Base-by-base conservation (phyloP, 768 basidiomycete genomes). In the Lactarius indigo region DNA sequence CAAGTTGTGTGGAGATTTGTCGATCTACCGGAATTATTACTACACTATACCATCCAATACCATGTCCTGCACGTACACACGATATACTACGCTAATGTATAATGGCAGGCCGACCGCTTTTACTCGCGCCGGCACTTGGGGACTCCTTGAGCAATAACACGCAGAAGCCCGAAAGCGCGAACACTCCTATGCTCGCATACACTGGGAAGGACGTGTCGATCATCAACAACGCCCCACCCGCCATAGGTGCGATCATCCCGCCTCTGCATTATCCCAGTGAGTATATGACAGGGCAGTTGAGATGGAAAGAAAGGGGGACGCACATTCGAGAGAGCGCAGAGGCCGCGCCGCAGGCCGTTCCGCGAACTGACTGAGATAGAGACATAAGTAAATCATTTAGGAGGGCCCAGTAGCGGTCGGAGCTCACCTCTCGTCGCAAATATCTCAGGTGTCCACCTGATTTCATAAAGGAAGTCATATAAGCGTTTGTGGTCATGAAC, bases 321-420 rank as follows among this genome's bases (percentile, higher is more conserved):
- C 73, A 93, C 88, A 95, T 86, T 75, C 94, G 82, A 2, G 90
- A 94, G 1, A 96, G 76, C 12, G 92, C 93, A 3, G 91, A 92
- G 0, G 94, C 93, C 61, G 91, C 89, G 1, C 94, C 94, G 72
- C 90, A 89, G 0, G 93, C 94, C 0, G 93, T 94, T 31, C 94
- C 94, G 57, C 94, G 86, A 3, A 94, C 90, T 87, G 70, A 68
- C 55, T n/a, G 61, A 52, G 50, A 57, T 41, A 42, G 13, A 28
- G 47, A 33, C 13, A 52, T 26, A n/a, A 47, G 33, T 41, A 47
- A 42, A 23, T 20, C 33, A 31, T 44, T 30, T 8, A 17, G 37
- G 9, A n/a, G 18, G 52, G n/a, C 33, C 8, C 17, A 12, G 52
- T 17, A 7, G 17, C 23, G 17, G 12, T 37, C 23, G n/a, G 57